phyloP scores from a whole-genome alignment of 2,329 filamentous ascomycete species.

The Pseudopyricularia cyperi region DNA sequence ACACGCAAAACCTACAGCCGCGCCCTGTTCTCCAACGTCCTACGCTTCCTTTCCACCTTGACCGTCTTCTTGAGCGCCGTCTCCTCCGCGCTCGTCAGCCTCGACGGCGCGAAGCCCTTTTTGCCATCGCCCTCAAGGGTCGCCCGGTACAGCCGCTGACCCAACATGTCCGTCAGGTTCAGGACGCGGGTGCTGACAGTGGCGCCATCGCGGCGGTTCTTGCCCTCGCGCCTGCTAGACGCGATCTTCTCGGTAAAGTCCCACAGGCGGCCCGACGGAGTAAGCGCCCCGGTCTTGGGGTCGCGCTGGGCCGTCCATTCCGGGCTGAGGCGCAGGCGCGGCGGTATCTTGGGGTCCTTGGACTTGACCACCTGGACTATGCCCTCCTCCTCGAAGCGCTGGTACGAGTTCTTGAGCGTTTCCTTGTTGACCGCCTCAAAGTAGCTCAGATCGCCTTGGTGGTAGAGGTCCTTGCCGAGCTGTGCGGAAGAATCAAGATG shows the following conservation, averaged over 20 bases:
- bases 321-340: constrained; percentile 54
- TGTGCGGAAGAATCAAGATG: constrained; percentile 29
- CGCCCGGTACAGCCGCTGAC: constrained; percentile 53
- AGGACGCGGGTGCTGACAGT: constrained; percentile 78
- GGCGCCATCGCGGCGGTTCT: constrained; percentile 87
- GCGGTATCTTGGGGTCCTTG: constrained; percentile 47
- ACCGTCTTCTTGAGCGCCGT: constrained; percentile 26
- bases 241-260: constrained; percentile 85
- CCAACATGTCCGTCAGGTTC: constrained; percentile 61
- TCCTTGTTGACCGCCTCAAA: constrained; percentile 99
- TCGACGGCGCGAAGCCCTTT: constrained; percentile 19
- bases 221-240: constrained; percentile 72
- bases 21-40: constrained; percentile 36
- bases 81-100: constrained; percentile 37
- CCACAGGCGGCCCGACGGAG: constrained; percentile 70
- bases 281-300: constrained; percentile 41
- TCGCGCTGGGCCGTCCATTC: constrained; percentile 66
- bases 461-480: constrained; percentile 92
- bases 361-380: constrained; percentile 65
- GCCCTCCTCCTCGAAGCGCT: constrained; percentile 78
- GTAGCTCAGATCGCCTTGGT: constrained; percentile 93
- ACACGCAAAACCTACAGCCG: constrained; percentile 23
- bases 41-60: constrained; percentile 31
- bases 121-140: constrained; percentile 26
- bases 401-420: constrained; percentile 85